Evolutionary conservation across 345 rosid species (phyloP), one percentile per base, ranked within the genome.

Genomic region (Gossypium herbaceum): DNA sequence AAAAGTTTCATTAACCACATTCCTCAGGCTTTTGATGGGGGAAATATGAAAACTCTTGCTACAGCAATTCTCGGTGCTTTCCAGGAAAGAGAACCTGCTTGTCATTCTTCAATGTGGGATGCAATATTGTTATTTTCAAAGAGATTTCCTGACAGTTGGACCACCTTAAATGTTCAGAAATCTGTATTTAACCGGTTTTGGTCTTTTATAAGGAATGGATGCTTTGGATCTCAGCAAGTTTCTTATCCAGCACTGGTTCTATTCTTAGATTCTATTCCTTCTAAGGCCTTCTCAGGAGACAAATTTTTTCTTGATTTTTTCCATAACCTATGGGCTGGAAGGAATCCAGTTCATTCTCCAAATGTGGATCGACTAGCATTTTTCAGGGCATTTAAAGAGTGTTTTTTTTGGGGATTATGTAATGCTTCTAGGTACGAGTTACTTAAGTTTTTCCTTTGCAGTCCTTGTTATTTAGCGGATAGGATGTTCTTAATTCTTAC

Each of bases 91-190:
- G 90, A 94, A 83, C 93, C 96, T 76, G 58, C 79, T 68, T 94
- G 98, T 79, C 97, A 94, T 84, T 84, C 91, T 65, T 83, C 95
- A 43, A 94, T 94, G 94, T 94, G 98, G 98, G 98, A 94, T 27
- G 88, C 84, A 66, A 22, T 92, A 52, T 86, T 94, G 83, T 80
- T 94, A 61, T 89, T 92, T 84, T 86, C 90, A 17, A 90, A 86
- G 76, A 86, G 79, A 68, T 94, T 88, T 81, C 98, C 98, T 16
- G 84, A 88, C 76, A 85, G 97, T 80, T 94, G 98, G 98, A 79
- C 25, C 24, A 66, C 75, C 54, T 34, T 91, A 72, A 91, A 94
- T 75, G 82, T 84, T 80, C 93, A 92, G 79, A 92, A 91, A 81
- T 76, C 82, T 75, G 84, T 90, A 51, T 77, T 92, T 16, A 88